Conservation (phyloP, 441 rosid species). For the Gossypium aridum region DNA sequence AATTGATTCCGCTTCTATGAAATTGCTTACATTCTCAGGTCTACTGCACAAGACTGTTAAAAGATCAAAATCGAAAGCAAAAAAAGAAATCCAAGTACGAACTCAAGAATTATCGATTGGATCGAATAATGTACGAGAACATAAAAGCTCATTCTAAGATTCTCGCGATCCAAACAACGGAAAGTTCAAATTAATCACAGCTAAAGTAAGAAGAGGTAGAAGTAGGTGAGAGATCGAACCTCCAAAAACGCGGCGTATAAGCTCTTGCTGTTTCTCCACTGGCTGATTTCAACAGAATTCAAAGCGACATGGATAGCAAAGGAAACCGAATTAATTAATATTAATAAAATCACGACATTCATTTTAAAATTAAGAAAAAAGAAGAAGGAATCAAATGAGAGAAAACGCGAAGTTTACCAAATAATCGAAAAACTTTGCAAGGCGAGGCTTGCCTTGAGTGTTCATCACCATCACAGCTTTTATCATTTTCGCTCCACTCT, state of each 20-base stretch:
- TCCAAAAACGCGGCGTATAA: constrained; percentile 70
- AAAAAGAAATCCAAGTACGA: background rate
- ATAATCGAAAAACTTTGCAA: constrained; percentile 74
- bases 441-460: constrained; percentile 91
- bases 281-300: constrained; percentile 31
- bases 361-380: background rate
- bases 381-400: background rate
- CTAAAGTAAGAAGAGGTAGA: background rate
- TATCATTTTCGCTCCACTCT: constrained; percentile 44
- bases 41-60: constrained; percentile 70
- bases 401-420: constrained; percentile 31
- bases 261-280: constrained; percentile 85
- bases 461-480: constrained; percentile 84
- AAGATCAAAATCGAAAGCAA: constrained; percentile 10
- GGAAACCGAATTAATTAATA: background rate
- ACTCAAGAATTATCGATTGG: background rate
- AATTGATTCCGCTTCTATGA: constrained; percentile 70
- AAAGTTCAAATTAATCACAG: background rate
- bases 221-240: constrained; percentile 31
- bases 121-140: background rate
- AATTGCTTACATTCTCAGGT: constrained; percentile 90
- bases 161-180: background rate
- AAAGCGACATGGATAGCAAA: constrained; percentile 7
- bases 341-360: background rate
- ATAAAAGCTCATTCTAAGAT: background rate